Percentiles rank a stretch among this genome's conserved stretches.
Conservation (phyloP, 2,329 filamentous ascomycete species). For the Capronia epimyces region DNA sequence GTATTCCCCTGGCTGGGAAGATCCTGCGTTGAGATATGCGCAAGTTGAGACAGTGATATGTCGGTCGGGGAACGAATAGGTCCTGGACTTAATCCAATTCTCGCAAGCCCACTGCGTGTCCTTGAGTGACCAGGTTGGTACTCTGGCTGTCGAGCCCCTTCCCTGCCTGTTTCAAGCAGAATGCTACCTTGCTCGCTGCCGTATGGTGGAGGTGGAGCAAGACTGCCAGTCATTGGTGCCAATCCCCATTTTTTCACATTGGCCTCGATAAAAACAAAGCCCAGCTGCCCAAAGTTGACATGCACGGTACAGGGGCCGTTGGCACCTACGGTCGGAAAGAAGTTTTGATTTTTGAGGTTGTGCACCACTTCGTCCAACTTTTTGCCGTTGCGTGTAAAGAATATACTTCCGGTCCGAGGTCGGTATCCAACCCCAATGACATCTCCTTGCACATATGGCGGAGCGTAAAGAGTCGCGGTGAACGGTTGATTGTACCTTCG, state of each 20-base stretch:
- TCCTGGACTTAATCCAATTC: conserved; percentile 71
- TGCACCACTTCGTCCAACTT: conserved; percentile 91
- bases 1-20: conserved; percentile 59
- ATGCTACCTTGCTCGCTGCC: conserved; percentile 97
- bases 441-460: conserved; percentile 82
- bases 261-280: conserved; percentile 97
- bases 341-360: conserved; percentile 88
- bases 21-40: conserved; percentile 60
- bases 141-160: conserved; percentile 45
- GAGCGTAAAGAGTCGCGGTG: conserved; percentile 69
- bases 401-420: conserved; percentile 87
- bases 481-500: conserved; percentile 94
- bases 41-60: conserved; percentile 84
- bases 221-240: conserved; percentile 88
- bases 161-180: conserved; percentile 74
- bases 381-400: conserved; percentile 98
- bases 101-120: conserved; percentile 71
- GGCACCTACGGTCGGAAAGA: conserved; percentile 95
- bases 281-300: conserved; percentile 96
- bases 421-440: conserved; percentile 94
- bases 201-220: conserved; percentile 92
- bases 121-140: conserved; percentile 62
- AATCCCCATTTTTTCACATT: conserved; percentile 99
- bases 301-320: conserved; percentile 89
- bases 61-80: conserved; percentile 88